Conservation (phyloP, 768 basidiomycete genomes). For the Suillus paluster region DNA sequence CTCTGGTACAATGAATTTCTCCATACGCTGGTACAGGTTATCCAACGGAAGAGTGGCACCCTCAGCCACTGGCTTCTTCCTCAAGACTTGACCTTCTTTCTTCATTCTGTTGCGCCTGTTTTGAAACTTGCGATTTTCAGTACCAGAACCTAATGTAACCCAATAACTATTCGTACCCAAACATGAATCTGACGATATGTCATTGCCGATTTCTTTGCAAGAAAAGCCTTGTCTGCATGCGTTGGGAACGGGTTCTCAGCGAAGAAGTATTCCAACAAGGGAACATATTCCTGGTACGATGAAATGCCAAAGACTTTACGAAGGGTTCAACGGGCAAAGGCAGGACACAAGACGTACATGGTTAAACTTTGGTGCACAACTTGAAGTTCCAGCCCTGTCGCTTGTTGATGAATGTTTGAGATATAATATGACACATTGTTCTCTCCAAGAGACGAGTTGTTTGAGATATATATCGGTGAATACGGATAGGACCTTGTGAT, state of each 20-base stretch:
- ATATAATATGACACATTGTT: rapidly evolving
- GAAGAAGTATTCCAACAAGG: conserved; percentile 53
- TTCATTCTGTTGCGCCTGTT: conserved; percentile 44
- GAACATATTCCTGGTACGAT: conserved; percentile 45
- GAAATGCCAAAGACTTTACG: background rate
- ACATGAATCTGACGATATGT: conserved; percentile 53
- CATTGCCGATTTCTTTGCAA: conserved; percentile 52
- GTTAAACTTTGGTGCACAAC: background rate
- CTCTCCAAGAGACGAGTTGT: background rate
- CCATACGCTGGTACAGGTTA: conserved; percentile 32
- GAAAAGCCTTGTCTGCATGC: conserved; percentile 37
- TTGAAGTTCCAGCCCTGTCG: no score
- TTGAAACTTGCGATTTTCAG: conserved; percentile 47
- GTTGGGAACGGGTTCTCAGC: conserved; percentile 52
- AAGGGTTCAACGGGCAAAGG: background rate
- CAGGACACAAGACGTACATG: background rate
- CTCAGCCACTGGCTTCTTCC: conserved; percentile 24
- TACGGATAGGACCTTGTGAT: rapidly evolving
- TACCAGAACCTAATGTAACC: background rate
- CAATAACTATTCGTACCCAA: conserved; percentile 45
- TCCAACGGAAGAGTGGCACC: conserved; percentile 26
- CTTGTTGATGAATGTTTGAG: background rate
- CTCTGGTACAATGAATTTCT: conserved; percentile 26
- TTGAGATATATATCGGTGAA: background rate
- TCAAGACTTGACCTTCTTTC: conserved; percentile 37